Evolutionary conservation across 352 stramenopile species (phyloP).

Genomic region (Phytopythium mirpurense): DNA sequence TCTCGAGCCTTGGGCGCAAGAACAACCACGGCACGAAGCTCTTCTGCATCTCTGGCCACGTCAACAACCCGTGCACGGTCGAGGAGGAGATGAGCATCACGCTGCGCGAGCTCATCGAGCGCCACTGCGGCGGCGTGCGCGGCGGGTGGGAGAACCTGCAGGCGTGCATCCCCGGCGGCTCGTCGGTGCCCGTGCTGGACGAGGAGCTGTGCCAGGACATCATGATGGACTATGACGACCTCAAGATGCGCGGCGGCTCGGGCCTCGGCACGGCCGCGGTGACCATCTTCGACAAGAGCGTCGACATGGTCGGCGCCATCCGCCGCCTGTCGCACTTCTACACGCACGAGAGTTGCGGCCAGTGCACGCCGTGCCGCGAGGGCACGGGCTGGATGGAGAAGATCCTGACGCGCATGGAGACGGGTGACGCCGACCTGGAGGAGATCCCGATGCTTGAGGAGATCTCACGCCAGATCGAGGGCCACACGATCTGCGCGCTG

Average conservation of each 20-base stretch:
- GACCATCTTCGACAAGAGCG: slow-evolving; percentile 99
- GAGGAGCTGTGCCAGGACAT: slow-evolving; percentile 93
- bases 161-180: slow-evolving; percentile 96
- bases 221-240: slow-evolving; percentile 99
- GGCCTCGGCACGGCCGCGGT: slow-evolving; percentile 97
- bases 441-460: slow-evolving; percentile 99
- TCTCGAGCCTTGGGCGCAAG: slow-evolving; percentile 94
- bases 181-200: slow-evolving; percentile 95
- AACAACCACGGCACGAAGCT: slow-evolving; percentile 99
- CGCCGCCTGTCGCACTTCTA: slow-evolving; percentile 99
- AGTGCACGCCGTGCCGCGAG: slow-evolving; percentile 99
- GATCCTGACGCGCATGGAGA: slow-evolving; percentile 98
- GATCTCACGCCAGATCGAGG: slow-evolving; percentile 98
- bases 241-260: slow-evolving; percentile 92
- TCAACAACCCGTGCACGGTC: slow-evolving; percentile 99
- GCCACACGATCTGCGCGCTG: slow-evolving; percentile 99
- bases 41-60: slow-evolving; percentile 99
- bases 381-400: slow-evolving; percentile 97
- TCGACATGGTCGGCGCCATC: slow-evolving; percentile 99
- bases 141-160: slow-evolving; percentile 99
- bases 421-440: slow-evolving; percentile 94
- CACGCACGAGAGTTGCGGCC: slow-evolving; percentile 99
- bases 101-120: slow-evolving; percentile 97
- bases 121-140: slow-evolving; percentile 97
- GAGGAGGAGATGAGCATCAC: slow-evolving; percentile 99